phyloP scores from a whole-genome alignment of 495 filamentous ascomycete species.

The Daldinia loculata region DNA sequence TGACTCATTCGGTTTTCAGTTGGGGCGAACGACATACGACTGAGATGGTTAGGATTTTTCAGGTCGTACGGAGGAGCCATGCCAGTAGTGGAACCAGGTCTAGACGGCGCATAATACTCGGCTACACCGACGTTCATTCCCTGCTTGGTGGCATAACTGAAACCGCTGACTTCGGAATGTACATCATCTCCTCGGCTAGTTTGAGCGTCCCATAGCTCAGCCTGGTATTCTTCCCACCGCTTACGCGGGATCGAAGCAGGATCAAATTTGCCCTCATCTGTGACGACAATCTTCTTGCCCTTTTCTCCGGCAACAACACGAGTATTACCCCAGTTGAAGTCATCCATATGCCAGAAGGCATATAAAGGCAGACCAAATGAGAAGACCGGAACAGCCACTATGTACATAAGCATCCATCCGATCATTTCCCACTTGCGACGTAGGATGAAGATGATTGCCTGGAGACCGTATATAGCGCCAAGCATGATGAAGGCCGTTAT shows the following conservation, averaged over 20 bases:
- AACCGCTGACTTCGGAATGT: conserved; percentile 87
- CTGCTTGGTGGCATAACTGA: conserved; percentile 88
- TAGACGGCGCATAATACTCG: conserved; percentile 70
- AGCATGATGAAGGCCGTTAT: conserved; percentile 88
- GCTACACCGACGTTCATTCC: conserved; percentile 64
- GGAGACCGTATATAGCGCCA: conserved; percentile 93
- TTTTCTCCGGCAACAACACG: conserved; percentile 95
- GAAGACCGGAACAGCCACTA: conserved; percentile 92
- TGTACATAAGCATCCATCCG: conserved; percentile 98
- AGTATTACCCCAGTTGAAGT: conserved; percentile 98
- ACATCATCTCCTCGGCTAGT: conserved; percentile 82
- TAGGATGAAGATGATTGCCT: conserved; percentile 96
- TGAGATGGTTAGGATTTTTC: conserved; percentile 52
- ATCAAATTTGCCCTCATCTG: conserved; percentile 98
- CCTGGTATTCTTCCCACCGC: conserved; percentile 99
- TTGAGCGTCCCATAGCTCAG: conserved; percentile 94
- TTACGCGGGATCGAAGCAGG: conserved; percentile 91
- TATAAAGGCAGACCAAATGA: conserved; percentile 91
- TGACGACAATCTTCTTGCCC: conserved; percentile 90
- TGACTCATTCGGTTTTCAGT: conserved; percentile 69
- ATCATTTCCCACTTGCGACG: conserved; percentile 99
- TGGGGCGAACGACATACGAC: conserved; percentile 82
- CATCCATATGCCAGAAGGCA: conserved; percentile 99
- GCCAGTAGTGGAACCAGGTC: conserved; percentile 81
- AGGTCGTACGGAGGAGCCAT: conserved; percentile 44